These are phyloP conservation scores for thale cress (Arabidopsis thaliana) DNA, from an alignment of 345 rosid genomes.

Conservation along the genomic window TAIR10.1 NC_003071.7:8067501-8068000, in stretches of 20 bases:
- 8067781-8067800: not conserved
- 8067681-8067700: not conserved
- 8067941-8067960: not conserved
- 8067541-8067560: too few species aligned
- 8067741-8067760: not conserved
- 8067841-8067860: too few species aligned
- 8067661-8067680: too few species aligned
- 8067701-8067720: not conserved
- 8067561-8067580: too few species aligned
- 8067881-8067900: not conserved
- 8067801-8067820: not conserved
- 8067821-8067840: not conserved
- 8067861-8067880: not conserved
- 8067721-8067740: too few species aligned
- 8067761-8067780: not conserved
- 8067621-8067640: too few species aligned
- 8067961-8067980: not conserved
- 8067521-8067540: too few species aligned
- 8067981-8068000: not conserved
- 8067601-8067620: too few species aligned
- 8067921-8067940: not conserved
- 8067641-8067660: too few species aligned
- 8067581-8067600: too few species aligned
- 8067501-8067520: too few species aligned
- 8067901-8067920: too few species aligned